Conservation (phyloP, 108 stramenopile species). For the Pseudonitzschia multistriata region DNA sequence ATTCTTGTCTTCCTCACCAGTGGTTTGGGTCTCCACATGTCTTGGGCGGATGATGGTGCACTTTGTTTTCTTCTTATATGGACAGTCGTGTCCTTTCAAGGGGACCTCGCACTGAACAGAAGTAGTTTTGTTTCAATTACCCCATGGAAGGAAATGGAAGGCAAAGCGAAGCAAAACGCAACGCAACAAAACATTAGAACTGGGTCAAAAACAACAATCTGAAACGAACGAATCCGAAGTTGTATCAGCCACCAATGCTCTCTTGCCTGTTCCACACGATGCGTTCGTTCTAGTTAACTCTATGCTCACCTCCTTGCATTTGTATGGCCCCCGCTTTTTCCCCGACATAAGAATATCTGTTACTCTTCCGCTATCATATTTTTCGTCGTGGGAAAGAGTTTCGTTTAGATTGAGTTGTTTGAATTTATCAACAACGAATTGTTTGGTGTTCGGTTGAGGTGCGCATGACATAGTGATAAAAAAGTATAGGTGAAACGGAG, state of each 20-base stretch:
- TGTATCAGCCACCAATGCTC: too few species aligned
- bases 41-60: not conserved
- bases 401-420: not conserved
- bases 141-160: too few species aligned
- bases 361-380: not conserved
- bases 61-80: not conserved
- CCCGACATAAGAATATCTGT: not conserved
- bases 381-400: not conserved
- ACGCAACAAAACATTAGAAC: not conserved
- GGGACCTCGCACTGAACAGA: not conserved
- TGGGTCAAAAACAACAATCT: too few species aligned
- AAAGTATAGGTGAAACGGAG: too few species aligned
- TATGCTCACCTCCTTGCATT: conserved; percentile 5
- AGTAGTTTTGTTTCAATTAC: too few species aligned
- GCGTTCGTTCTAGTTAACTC: too few species aligned
- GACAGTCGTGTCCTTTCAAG: conserved; percentile 6
- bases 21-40: not conserved
- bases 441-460: not conserved
- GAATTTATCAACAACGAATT: not conserved
- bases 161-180: too few species aligned
- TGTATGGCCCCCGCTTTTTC: conserved; percentile 4
- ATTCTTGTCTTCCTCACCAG: too few species aligned
- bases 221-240: too few species aligned
- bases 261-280: too few species aligned
- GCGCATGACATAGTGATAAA: not conserved